Evolutionary conservation across 805 yeast species (phyloP), one percentile per base, ranked within the genome.

Genomic region (Teunomyces pallodes): DNA sequence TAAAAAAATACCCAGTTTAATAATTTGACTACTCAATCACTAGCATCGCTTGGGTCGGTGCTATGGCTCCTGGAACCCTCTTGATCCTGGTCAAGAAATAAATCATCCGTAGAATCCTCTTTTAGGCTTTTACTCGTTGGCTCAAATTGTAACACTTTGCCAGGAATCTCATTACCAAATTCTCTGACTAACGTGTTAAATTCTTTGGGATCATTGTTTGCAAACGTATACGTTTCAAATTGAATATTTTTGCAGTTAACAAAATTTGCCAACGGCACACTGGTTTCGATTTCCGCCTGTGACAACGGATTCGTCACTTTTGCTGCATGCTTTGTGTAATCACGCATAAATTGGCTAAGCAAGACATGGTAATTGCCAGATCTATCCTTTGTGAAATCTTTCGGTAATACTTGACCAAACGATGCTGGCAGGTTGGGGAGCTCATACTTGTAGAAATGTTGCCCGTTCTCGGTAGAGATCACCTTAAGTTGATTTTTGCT

Each of bases 251-350:
- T 55, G 51, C 61, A 61, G 44, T 62, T 64, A 27, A 69, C 58
- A 35, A 71, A 49, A 43, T 65, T 64, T 42, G 64, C 55, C 47
- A 64, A 70, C 4, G 76, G 76, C 17, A 60, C 61, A 51, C 83
- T 75, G 0, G 85, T 79, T 53, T 81, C 85, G 46, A 82, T 75
- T 57, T 81, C 86, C 29, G 81, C 75, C 48, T 78, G 77, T 0
- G 81, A 73, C 28, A 80, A 59, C 3, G 78, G 77, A 42, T 62
- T 62, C 27, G 53, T 16, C 42, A 38, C 32, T 45, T 29, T 33
- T 9, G 32, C 36, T 7, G 24, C 30, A 26, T 4, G 17, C 20
- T 24, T 38, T 26, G 14, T 38, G 29, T 13, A 16, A 9, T 16
- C 26, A 10, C 12, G 36, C 27, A 7, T 20, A 8, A 9, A 32